Base-by-base conservation (phyloP, 2,329 filamentous ascomycete genomes). In the Neofusicoccum sp. region DNA sequence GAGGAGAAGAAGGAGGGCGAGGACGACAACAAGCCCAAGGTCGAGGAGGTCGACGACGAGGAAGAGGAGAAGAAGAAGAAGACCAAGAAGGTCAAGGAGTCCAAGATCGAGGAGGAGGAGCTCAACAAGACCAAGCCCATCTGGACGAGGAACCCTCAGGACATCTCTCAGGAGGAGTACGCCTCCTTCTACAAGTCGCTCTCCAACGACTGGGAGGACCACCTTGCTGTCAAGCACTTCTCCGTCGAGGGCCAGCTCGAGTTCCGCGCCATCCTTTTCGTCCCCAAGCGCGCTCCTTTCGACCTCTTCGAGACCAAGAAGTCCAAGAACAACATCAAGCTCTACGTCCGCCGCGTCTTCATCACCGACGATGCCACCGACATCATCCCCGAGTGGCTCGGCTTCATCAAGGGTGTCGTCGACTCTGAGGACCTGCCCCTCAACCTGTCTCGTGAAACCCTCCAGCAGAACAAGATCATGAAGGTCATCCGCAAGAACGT, bases 401-500 rank as follows among this genome's bases (percentile, higher is more conserved):
- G 92, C 85, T 99, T 99, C 84, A 84, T 99, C 89, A 99, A 99
- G 91, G 95, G 95, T 90, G 95, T 99, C 74, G 95, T 99, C 80
- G 95, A 99, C 85, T 99, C 95, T 76, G 95, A 99, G 88, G 95
- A 99, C 81, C 91, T 99, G 67, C 95, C 95, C 73, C 91, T 99
- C 81, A 99, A 99, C 89, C 83, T 99, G 85, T 98, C 95, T 77
- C 95, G 95, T 90, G 95, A 99, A 89, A 98, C 94, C 64, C 92
- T 99, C 56, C 95, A 99, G 85, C 95, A 98, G 87, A 99, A 98
- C 91, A 98, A 98, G 93, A 99, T 99, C 87, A 98, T 98, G 95
- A 98, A 98, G 91, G 95, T 98, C 81, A 98, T 98, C 88, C 96
- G 96, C 89, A 99, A 99, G 93, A 99, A 99, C 90, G 97, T 99